A percentile compares a stretch with the other conserved stretches of the same genome.
Conservation (phyloP, 768 basidiomycete genomes). For the Psilocybe azurescens region DNA sequence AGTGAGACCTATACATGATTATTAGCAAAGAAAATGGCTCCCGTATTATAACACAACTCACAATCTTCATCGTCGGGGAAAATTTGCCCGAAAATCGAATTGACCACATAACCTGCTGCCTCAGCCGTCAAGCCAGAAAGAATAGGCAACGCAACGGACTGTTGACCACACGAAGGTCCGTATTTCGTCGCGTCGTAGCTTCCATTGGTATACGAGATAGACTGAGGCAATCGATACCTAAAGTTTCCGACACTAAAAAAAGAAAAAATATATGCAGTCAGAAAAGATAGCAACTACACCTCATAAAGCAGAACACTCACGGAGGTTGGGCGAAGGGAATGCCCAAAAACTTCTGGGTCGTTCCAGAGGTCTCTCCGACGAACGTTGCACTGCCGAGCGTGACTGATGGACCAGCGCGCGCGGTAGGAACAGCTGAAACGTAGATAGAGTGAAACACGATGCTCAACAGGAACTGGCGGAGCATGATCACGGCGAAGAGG, state of each 20-base stretch:
- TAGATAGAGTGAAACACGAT: conserved; percentile 20
- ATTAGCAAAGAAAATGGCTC: conserved; percentile 4
- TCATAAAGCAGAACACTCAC: conserved; percentile 35
- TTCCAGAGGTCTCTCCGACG: conserved; percentile 40
- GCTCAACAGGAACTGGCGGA: conserved; percentile 19
- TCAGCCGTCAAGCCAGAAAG: conserved; percentile 40
- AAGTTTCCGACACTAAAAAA: conserved; percentile 34
- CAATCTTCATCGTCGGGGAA: conserved; percentile 50
- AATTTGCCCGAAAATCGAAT: conserved; percentile 29
- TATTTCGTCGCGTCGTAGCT: conserved; percentile 40
- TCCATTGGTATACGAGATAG: conserved; percentile 41
- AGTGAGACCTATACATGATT: conserved; percentile 23
- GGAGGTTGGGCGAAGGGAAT: conserved; percentile 63
- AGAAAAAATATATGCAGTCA: background rate
- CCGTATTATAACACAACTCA: conserved; percentile 51
- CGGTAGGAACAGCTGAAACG: conserved; percentile 23
- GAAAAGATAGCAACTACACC: background rate
- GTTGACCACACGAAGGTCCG: conserved; percentile 55
- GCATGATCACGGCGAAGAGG: conserved; percentile 19
- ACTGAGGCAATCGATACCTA: conserved; percentile 46
- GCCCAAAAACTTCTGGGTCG: conserved; percentile 48
- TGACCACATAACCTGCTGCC: conserved; percentile 35
- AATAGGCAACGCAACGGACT: conserved; percentile 36
- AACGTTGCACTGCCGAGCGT: conserved; percentile 50
- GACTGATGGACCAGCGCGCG: conserved; percentile 38